Evolutionary conservation across 2,329 filamentous ascomycete species (phyloP).

Genomic region (Aureobasidium sp.): DNA sequence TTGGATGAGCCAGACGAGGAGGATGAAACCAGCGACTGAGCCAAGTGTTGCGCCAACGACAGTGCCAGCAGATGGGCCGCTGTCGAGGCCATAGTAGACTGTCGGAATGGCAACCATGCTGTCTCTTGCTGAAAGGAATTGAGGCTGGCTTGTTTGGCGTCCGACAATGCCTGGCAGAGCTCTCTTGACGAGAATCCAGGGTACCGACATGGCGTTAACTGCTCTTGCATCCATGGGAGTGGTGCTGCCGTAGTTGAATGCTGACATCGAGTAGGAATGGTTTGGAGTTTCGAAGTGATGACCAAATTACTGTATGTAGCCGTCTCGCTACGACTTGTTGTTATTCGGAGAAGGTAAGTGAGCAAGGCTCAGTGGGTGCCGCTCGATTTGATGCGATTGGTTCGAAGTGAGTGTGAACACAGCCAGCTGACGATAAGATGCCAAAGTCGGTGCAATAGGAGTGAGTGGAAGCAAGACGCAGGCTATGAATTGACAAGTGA

Average conservation of each 20-base stretch:
- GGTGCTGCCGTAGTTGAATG: neutral
- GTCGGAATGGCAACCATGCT: constrained; percentile 49
- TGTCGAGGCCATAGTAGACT: constrained; percentile 50
- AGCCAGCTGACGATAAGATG: neutral
- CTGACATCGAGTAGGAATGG: neutral
- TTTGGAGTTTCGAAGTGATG: neutral
- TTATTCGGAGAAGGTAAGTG: neutral
- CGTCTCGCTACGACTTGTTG: neutral
- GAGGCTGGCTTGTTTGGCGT: constrained; percentile 1
- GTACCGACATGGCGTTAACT: constrained; percentile 1
- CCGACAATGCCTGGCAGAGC: constrained; percentile 6
- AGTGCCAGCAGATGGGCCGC: constrained; percentile 48
- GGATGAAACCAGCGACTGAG: constrained; percentile 46
- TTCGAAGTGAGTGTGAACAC: neutral
- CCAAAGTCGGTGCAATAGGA: neutral
- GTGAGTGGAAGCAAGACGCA: neutral
- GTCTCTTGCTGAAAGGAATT: constrained; percentile 13
- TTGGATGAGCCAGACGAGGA: constrained; percentile 47
- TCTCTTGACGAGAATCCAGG: neutral
- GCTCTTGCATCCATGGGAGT: neutral
- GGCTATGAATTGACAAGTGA: constrained; percentile 1
- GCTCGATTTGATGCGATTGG: neutral
- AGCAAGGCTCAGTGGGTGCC: neutral
- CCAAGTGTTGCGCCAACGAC: constrained; percentile 56
- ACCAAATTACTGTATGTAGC: neutral